Evolutionary conservation across 2,329 filamentous ascomycete genomes (phyloP).

Genomic region (Cadophora malorum): DNA sequence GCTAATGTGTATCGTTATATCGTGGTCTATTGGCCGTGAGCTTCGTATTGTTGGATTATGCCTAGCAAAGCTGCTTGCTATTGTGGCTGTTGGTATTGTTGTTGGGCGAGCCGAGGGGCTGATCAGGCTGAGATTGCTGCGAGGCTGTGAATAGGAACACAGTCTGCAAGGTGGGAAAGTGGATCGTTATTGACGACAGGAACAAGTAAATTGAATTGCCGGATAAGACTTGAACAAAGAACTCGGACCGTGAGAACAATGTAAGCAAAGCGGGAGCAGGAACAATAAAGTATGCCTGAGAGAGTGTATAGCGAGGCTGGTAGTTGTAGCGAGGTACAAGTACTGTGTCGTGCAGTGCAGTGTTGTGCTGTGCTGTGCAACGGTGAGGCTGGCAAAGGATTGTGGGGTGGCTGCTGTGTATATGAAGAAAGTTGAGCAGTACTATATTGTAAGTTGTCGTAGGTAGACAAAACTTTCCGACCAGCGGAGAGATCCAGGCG

Average conservation of each 20-base stretch:
- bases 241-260: conserved; percentile 6
- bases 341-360: conserved; percentile 5
- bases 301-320: neutral
- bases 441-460: conserved; percentile 10
- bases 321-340: conserved; percentile 15
- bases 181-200: conserved; percentile 7
- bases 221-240: conserved; percentile 13
- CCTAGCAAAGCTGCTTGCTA: conserved; percentile 20
- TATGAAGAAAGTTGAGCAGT: conserved; percentile 12
- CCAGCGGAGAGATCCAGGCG: conserved; percentile 29
- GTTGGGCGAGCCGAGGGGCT: conserved; percentile 18
- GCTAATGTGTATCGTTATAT: conserved; percentile 24
- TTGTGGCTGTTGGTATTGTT: conserved; percentile 23
- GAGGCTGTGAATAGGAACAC: conserved; percentile 19
- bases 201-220: conserved; percentile 1
- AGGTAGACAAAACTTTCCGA: conserved; percentile 28
- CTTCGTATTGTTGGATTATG: conserved; percentile 30
- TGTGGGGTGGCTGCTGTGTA: conserved; percentile 17
- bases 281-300: conserved; percentile 1
- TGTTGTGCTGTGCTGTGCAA: conserved; percentile 4
- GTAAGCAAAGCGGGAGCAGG: conserved; percentile 8
- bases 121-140: conserved; percentile 20
- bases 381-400: conserved; percentile 1
- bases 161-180: conserved; percentile 14
- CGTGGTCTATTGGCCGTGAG: conserved; percentile 15